Percentiles rank a stretch among this genome's conserved stretches.
phyloP scores from a whole-genome alignment of 2,329 filamentous ascomycete species.

The Colletotrichum acutatum region DNA sequence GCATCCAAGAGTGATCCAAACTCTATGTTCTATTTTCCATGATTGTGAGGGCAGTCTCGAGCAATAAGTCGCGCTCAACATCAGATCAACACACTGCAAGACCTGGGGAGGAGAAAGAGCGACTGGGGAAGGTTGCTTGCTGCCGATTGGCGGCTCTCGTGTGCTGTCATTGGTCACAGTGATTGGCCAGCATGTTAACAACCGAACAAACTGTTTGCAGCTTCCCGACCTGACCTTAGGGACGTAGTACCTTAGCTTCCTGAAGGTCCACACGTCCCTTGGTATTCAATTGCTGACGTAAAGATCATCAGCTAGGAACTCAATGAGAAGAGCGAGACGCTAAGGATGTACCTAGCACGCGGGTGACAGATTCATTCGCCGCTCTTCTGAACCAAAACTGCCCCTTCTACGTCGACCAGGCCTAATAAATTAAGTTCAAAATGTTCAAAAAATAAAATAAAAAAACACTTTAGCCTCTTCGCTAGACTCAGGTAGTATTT shows the following conservation, averaged over 20 bases:
- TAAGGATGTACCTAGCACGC: not conserved
- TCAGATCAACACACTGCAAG: not conserved
- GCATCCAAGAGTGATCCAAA: not conserved
- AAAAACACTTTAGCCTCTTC: too few relatives aligned
- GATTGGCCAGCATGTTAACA: not conserved
- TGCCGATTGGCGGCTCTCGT: slow-evolving; percentile 14
- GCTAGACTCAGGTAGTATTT: too few relatives aligned
- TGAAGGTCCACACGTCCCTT: not conserved
- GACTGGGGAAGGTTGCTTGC: not conserved
- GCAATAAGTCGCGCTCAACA: not conserved
- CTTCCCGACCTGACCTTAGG: not conserved
- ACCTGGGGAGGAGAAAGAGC: not conserved
- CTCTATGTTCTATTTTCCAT: not conserved
- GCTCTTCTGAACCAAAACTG: too few relatives aligned
- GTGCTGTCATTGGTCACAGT: not conserved
- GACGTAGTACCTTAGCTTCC: too few relatives aligned
- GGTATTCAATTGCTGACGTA: not conserved
- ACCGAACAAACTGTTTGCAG: slow-evolving; percentile 11
- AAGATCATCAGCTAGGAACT: not conserved
- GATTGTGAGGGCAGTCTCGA: not conserved
- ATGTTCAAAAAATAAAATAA: too few relatives aligned
- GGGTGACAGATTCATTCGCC: too few relatives aligned
- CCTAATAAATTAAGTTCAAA: too few relatives aligned
- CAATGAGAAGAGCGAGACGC: not conserved
- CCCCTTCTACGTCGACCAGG: too few relatives aligned